Percentiles rank a stretch among this genome's conserved stretches.
Conservation (phyloP, 2,329 filamentous ascomycete species). For the Fusarium hostae region DNA sequence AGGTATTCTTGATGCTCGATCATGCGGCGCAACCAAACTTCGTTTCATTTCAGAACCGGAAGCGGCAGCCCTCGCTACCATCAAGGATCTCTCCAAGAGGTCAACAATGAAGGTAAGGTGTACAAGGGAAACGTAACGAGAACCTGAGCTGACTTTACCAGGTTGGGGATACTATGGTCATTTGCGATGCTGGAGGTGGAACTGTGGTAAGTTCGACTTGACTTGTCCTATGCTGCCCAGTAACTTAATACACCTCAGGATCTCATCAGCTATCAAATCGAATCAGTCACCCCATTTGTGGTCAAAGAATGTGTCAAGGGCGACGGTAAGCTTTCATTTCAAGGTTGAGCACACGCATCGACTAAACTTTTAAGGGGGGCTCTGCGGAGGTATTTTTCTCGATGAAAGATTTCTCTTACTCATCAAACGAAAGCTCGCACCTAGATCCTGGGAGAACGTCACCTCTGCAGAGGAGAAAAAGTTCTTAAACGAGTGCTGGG, state of each 20-base stretch:
- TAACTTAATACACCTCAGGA: constrained; percentile 43
- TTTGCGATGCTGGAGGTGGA: constrained; percentile 53
- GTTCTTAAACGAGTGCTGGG: constrained; percentile 45
- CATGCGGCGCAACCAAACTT: constrained; percentile 46
- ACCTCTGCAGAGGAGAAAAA: neutral
- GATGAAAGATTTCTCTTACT: constrained; percentile 51
- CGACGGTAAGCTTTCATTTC: constrained; percentile 44
- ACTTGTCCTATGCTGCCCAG: fast-evolving
- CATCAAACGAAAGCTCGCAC: constrained; percentile 41
- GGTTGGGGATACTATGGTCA: constrained; percentile 43
- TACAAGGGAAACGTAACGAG: fast-evolving
- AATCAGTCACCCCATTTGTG: constrained; percentile 32
- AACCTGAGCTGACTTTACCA: neutral
- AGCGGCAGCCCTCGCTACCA: constrained; percentile 55
- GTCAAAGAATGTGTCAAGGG: constrained; percentile 53
- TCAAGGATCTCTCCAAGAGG: constrained; percentile 45
- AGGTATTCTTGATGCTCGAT: constrained; percentile 48
- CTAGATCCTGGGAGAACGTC: neutral
- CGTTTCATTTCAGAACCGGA: constrained; percentile 57
- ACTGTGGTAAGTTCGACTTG: constrained; percentile 45
- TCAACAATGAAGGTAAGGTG: constrained; percentile 34
- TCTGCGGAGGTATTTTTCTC: constrained; percentile 55
- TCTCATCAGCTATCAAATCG: constrained; percentile 53
- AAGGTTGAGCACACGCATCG: fast-evolving
- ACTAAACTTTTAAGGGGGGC: constrained; percentile 41